Evolutionary conservation across 73 alveolate genomes (phyloP), one percentile per base, ranked within the genome.

Genomic region (Tetrahymena thermophila): DNA sequence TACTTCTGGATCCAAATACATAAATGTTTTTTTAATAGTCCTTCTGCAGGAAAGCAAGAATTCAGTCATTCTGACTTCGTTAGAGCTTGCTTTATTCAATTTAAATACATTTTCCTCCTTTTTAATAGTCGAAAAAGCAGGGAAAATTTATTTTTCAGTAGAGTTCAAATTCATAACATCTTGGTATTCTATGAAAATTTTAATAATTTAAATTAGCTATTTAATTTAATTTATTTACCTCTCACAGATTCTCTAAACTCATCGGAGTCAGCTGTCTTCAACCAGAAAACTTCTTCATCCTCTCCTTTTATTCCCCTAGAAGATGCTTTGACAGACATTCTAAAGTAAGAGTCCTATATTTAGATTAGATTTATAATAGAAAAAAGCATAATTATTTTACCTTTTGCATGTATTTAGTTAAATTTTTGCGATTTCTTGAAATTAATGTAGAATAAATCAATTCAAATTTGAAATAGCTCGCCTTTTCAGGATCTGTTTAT

Each of bases 51-150:
- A 85, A n/a, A 95, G 94, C 17, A 95, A 42, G 55, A 95, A 95
- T 25, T 95, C 71, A 1, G 97, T 94, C 96, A 94, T 94, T 84
- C 96, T 84, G 11, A 94, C 96, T 42, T 94, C 96, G 35, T 94
- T 94, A 25, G 93, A 94, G 85, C 93, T 94, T 10, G 96, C 96
- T 40, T 94, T 94, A 13, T 94, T 94, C 16, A 94, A 35, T 57
- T 94, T 94, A 34, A 94, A 94, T 31, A 94, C 96, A 94, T 94
- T 85, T 84, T 94, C 96, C 34, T 94, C 96, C 57, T 94, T 94
- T 43, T 94, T 94, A 31, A 85, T 56, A 28, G 93, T 57, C 16
- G 93, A 85, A 43, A 94, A 94, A 35, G 95, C 94, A 8, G 96
- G 96, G 43, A 94, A 42, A 35, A 93, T 89, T 10, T 85, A 55